Evolutionary conservation across 345 rosid genomes (phyloP), one percentile per base, ranked within the genome.

Genomic region (Arabis hirsuta): DNA sequence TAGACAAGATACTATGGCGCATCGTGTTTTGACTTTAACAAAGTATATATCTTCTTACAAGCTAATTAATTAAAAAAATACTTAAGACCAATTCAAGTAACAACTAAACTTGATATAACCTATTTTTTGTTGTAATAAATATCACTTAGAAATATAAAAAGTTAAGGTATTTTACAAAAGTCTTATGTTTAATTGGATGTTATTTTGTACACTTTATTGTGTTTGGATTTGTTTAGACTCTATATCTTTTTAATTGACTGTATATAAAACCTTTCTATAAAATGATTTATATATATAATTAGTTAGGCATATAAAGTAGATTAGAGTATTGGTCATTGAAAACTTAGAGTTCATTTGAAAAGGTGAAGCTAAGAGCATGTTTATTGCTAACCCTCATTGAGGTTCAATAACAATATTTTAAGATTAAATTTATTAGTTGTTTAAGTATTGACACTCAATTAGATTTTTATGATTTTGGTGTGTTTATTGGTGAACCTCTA

Each of bases 301-400:
- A 59, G 47, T 3, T 13, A 8, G 31, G 14, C 9, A 1, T 55
- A 58, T 22, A 34, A 50, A 39, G 46, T 42, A 71, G 32, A 59
- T 26, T 16, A 59, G 39, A 9, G 11, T 62, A n/a, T 62, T 3
- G 66, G 52, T 26, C 24, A 43, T 61, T 2, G 44, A 26, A 32
- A 61, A 32, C 7, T 32, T 55, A 31, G 54, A 54, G 16, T 55
- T 73, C 34, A 7, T 56, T 19, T 20, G 50, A 55, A 55, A 55
- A 39, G 66, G 45, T 57, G 11, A 47, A 45, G 72, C 60, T 65
- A 48, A 10, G 2, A 22, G n/a, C n/a, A n/a, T n/a, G n/a, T n/a
- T n/a, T n/a, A n/a, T n/a, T n/a, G n/a, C n/a, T n/a, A n/a, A n/a
- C n/a, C n/a, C n/a, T n/a, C n/a, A n/a, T n/a, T n/a, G n/a, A n/a